These are phyloP conservation scores for Alnus rubra DNA, from an alignment of 306 rosid genomes.

Conservation along the genomic window DNA sequence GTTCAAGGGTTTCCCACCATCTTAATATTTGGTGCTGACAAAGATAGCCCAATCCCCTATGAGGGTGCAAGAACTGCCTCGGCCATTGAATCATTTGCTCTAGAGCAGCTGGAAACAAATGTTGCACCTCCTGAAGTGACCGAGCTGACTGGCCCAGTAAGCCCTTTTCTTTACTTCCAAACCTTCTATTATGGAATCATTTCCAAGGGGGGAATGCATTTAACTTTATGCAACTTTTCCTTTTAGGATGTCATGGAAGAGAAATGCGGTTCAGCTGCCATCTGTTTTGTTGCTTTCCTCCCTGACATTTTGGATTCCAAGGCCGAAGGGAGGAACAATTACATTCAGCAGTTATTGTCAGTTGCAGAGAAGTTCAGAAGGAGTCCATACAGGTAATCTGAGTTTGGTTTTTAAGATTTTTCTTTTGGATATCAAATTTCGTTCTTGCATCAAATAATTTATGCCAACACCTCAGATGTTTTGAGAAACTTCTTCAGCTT, in stretches of 20 bases:
- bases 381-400: conserved; percentile 81
- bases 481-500: not conserved
- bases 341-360: conserved; percentile 72
- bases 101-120: conserved; percentile 81
- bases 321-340: conserved; percentile 93
- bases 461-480: not conserved
- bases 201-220: conserved; percentile 8
- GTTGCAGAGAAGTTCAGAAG: conserved; percentile 93
- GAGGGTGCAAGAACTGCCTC: conserved; percentile 90
- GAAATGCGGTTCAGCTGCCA: conserved; percentile 91
- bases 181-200: conserved; percentile 10
- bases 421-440: conserved; percentile 4
- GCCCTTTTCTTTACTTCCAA: conserved; percentile 29
- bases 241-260: conserved; percentile 83
- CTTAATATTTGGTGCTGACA: conserved; percentile 92
- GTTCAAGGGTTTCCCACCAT: conserved; percentile 99
- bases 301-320: conserved; percentile 97
- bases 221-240: conserved; percentile 14
- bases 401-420: conserved; percentile 5
- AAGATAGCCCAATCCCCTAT: conserved; percentile 80
- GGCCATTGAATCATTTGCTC: conserved; percentile 87
- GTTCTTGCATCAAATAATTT: conserved; percentile 5
- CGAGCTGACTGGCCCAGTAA: conserved; percentile 75
- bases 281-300: conserved; percentile 93
- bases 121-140: conserved; percentile 93